phyloP scores from a whole-genome alignment of 108 stramenopile genomes.

The Parietichytrium sp. region DNA sequence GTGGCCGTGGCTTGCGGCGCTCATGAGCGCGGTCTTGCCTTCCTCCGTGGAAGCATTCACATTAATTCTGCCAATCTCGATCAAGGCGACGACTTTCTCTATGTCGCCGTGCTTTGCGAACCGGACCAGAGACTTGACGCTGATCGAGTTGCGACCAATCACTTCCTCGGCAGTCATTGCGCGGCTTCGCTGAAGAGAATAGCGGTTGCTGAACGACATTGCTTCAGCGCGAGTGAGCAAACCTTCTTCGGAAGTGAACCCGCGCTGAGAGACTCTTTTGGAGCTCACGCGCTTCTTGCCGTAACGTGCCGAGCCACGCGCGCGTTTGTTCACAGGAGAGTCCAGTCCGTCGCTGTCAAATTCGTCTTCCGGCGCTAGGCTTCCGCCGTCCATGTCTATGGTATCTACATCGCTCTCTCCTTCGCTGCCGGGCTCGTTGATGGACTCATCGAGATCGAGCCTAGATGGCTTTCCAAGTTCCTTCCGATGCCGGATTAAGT shows the following conservation, averaged over 20 bases:
- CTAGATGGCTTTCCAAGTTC: too few relatives aligned
- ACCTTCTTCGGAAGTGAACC: neutral
- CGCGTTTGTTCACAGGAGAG: too few relatives aligned
- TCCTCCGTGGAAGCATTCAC: neutral
- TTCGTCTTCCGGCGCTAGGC: too few relatives aligned
- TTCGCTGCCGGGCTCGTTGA: too few relatives aligned
- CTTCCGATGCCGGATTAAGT: too few relatives aligned
- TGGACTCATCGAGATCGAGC: too few relatives aligned
- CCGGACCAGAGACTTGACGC: neutral
- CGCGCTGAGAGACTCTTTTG: constrained; percentile 23
- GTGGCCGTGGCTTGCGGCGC: constrained; percentile 8
- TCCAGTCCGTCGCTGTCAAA: too few relatives aligned
- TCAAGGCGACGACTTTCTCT: neutral
- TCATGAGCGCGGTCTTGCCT: constrained; percentile 29
- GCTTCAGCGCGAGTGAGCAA: constrained; percentile 13
- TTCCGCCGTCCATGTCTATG: too few relatives aligned
- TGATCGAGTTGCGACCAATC: neutral
- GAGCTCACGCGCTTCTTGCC: too few relatives aligned
- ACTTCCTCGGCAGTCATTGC: neutral
- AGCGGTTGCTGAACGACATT: neutral
- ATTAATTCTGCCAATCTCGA: neutral
- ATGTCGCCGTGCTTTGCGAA: neutral
- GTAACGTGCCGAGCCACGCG: too few relatives aligned
- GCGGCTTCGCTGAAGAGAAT: neutral
- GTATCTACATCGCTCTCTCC: too few relatives aligned